Evolutionary conservation across 345 rosid species (phyloP), one percentile per base, ranked within the genome.

Genomic region (Citrus hindsii): DNA sequence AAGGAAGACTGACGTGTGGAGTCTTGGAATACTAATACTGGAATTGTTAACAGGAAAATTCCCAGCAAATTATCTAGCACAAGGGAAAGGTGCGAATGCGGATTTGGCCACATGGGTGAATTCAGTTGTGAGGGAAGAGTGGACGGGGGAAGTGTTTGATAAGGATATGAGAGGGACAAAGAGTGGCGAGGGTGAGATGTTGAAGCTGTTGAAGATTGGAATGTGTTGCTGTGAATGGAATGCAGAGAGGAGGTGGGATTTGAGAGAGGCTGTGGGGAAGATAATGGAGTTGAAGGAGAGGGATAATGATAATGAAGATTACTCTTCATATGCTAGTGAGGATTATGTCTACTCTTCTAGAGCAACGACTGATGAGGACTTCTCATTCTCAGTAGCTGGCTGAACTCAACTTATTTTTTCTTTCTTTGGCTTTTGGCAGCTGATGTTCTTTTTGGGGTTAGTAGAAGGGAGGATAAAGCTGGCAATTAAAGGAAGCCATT

Each of bases 131-230:
- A 86, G 88, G 77, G 95, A 93, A 9, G 95, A 92, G 80, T 89
- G 94, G 97, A 91, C 94, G 0, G 93, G 88, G 4, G 95, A 93
- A 82, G 97, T 93, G 59, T 93, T 95, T 48, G 98, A 93, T 75
- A 88, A 86, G 86, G 94, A 92, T 51, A 92, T 95, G 92, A 79
- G 78, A 40, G 88, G 89, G 21, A 87, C 88, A 12, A 90, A 83
- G 79, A 90, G 85, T 7, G 84, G 91, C 0, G 91, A 93, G 79
- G 95, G 91, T 1, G 93, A 92, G 80, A 89, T 93, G 95, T 66
- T 89, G 84, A 93, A 92, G 86, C 74, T 95, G 82, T 81, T 95
- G 78, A 95, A 92, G 89, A 88, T 92, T 70, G 98, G 94, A 28
- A 87, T 93, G 94, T 82, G 92, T 30, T 92, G 98, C 71, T 92